Evolutionary conservation across 805 yeast species (phyloP), one percentile per base, ranked within the genome.

Genomic region (Yamadazyma paraphyllophila): DNA sequence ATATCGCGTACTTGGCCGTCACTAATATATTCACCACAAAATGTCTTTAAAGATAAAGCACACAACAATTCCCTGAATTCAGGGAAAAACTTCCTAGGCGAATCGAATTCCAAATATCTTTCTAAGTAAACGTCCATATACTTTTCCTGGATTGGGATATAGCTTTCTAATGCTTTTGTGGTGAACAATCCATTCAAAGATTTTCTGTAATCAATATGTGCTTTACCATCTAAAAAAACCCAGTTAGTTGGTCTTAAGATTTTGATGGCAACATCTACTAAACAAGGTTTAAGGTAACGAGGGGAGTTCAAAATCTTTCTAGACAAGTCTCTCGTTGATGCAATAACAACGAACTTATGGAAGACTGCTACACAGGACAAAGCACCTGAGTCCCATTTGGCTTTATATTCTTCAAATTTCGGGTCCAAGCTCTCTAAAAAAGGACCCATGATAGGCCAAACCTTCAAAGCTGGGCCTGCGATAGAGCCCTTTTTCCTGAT

Each of bases 151-250:
- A 79, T 82, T 39, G 97, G 97, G 50, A 94, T 70, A 66, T 94
- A 94, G 51, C 78, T 77, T 49, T 86, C 84, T 58, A 94, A 75
- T 6, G 99, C 97, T 53, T 78, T 75, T 52, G 81, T 81, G 12
- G 96, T 85, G 70, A 94, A 94, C 48, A 94, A 74, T 6, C 96
- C 96, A 63, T 94, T 92, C 62, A 94, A 74, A 11, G 94, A 83
- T 65, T 82, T 83, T 69, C 99, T 83, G 71, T 92, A 94, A 67
- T 94, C 99, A 47, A 83, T 81, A 60, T 94, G 99, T 29, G 83
- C 95, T 70, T 90, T 90, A 56, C 99, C 99, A 61, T 94, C 99
- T 59, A 90, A 70, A 66, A 94, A 94, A 31, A 94, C 99, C 99
- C 99, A 94, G 74, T 92, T 94, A 38, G 92, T 77, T 39, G 98